phyloP scores from a whole-genome alignment of 495 filamentous ascomycete genomes.

The Glarea lozoyensis region DNA sequence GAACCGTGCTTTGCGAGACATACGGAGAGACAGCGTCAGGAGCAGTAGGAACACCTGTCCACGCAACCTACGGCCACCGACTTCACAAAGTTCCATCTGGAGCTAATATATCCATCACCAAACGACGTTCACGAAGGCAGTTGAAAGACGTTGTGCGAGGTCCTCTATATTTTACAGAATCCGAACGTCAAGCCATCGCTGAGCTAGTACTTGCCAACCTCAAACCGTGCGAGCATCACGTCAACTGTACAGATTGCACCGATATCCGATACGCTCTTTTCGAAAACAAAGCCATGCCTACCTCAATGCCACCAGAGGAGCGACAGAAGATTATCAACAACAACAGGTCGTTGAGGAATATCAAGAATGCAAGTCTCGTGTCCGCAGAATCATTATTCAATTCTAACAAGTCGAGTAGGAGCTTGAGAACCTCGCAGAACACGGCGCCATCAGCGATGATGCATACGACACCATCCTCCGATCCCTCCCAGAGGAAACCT shows the following conservation, averaged over 20 bases:
- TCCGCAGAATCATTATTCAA: not conserved
- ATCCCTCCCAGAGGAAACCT: constrained; percentile 62
- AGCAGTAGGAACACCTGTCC: not conserved
- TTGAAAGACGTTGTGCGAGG: not conserved
- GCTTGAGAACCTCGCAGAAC: constrained; percentile 81
- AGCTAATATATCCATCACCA: not conserved
- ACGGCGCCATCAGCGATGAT: constrained; percentile 59
- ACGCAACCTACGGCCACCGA: constrained; percentile 8
- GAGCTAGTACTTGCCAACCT: constrained; percentile 1
- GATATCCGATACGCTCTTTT: constrained; percentile 7
- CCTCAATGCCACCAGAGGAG: constrained; percentile 17
- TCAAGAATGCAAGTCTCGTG: constrained; percentile 60
- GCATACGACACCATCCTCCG: constrained; percentile 61
- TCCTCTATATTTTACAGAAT: constrained; percentile 5
- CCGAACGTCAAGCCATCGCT: constrained; percentile 9
- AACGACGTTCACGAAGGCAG: not conserved
- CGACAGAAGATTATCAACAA: constrained; percentile 28
- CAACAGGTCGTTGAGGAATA: constrained; percentile 75
- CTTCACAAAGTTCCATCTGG: constrained; percentile 1
- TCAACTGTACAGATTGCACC: constrained; percentile 13
- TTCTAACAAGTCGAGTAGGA: constrained; percentile 50
- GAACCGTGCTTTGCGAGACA: not conserved
- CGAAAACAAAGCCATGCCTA: constrained; percentile 14
- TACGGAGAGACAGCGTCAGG: not conserved
- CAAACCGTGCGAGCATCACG: not conserved